Percentiles rank a stretch among this genome's conserved stretches.
Evolutionary conservation across 2,329 filamentous ascomycete genomes (phyloP).

Genomic region (Cladosporium phlei): DNA sequence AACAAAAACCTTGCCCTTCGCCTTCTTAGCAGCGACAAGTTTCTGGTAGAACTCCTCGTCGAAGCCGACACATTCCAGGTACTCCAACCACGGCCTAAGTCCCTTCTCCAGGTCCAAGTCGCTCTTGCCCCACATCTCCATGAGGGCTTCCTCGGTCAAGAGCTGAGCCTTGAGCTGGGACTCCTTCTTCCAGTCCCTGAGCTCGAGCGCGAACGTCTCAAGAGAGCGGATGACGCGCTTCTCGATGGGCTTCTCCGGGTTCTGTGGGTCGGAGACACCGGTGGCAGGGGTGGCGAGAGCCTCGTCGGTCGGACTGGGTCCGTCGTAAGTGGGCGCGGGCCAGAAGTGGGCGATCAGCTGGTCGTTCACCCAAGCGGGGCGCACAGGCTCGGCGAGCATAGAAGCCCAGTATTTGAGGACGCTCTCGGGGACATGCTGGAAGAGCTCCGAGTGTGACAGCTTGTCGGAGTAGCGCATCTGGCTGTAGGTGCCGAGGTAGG

Average conservation of each 20-base stretch:
- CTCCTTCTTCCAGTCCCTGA: constrained; percentile 39
- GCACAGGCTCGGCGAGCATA: constrained; percentile 31
- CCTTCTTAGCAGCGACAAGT: constrained; percentile 29
- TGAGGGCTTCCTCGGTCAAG: constrained; percentile 35
- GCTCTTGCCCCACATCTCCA: constrained; percentile 38
- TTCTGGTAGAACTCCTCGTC: constrained; percentile 39
- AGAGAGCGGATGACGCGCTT: constrained; percentile 31
- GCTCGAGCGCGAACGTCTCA: constrained; percentile 30
- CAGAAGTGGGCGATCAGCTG: constrained; percentile 40
- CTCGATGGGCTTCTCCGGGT: constrained; percentile 14
- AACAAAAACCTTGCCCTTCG: too few relatives aligned
- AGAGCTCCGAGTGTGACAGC: constrained; percentile 40
- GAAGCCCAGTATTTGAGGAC: constrained; percentile 37
- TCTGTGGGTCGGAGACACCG: constrained; percentile 5
- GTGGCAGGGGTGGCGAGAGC: constrained; percentile 15
- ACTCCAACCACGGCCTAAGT: constrained; percentile 46
- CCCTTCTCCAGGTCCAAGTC: constrained; percentile 38
- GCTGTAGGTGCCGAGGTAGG: constrained; percentile 44
- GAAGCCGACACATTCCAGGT: constrained; percentile 41
- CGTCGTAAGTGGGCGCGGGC: constrained; percentile 38
- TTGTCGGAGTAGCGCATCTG: constrained; percentile 42
- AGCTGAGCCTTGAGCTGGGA: constrained; percentile 31
- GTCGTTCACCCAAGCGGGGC: constrained; percentile 41
- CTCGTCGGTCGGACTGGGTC: constrained; percentile 27
- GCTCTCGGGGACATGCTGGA: constrained; percentile 32